Base-by-base conservation (phyloP, 192 early-diverging fungal species). In the Coemansia sp. region DNA sequence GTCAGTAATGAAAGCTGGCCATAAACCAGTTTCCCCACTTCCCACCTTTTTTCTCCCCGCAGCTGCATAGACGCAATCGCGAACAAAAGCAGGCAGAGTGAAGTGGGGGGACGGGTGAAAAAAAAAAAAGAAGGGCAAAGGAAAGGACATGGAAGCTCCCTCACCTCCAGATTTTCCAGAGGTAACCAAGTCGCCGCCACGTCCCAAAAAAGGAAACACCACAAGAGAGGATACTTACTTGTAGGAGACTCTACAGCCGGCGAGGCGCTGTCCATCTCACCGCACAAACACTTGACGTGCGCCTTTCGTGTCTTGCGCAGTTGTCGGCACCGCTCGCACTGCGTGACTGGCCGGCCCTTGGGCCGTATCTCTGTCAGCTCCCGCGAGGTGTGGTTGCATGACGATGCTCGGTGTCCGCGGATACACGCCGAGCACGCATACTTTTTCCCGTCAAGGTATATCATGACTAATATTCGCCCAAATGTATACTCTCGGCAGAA, bases 261-360 rank as follows among this genome's bases (percentile, higher is more conserved):
- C 38, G 61, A 63, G 24, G 61, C 61, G 22, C 42, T 62, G 44
- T 62, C 65, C 38, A 76, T 49, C 69, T 85, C 75, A 13, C 78
- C 77, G 70, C 92, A 93, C 34, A 87, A 87, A 59, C 92, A 93
- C 70, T 91, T 91, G 8, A 89, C 90, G 71, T 90, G 90, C 18
- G 87, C 79, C 68, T 89, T 89, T 34, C 87, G 80, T 33, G 87
- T 87, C 66, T 84, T 87, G 63, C 92, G 87, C 60, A 89, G 78
- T 69, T 89, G 87, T 22, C 90, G 90, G 72, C 92, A 93, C 77
- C 88, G 89, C 43, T 71, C 65, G 73, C 92, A 93, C 72, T 93
- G 92, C 36, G 86, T 89, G 33, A 89, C 80, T 9, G 91, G 91
- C 27, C 92, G 87, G 31, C 92, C 92, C 75, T 91, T 91, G 72